These are phyloP conservation scores for Furcasterigmium sp. DNA, from an alignment of 2,329 filamentous ascomycete species.

Conservation along the genomic window DNA sequence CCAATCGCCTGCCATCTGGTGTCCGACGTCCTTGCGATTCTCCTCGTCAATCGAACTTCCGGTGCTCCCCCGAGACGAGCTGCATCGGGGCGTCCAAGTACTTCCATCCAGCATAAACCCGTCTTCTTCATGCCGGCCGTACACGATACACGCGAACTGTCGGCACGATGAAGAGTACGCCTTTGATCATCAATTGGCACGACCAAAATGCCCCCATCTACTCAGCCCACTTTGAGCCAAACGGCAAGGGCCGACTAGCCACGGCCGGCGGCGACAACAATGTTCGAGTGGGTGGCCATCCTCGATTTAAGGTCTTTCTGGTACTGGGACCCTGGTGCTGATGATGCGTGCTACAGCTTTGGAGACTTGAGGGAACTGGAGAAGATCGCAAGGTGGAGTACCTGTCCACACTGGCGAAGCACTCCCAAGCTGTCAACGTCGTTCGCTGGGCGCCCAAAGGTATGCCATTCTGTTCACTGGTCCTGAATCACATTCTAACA, in stretches of 20 bases:
- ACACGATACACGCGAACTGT: slow-evolving; percentile 3
- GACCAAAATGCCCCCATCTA: slow-evolving; percentile 96
- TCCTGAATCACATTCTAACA: neutral
- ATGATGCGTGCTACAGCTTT: slow-evolving; percentile 54
- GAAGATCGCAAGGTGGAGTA: slow-evolving; percentile 89
- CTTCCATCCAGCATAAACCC: neutral
- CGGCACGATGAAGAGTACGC: slow-evolving; percentile 83
- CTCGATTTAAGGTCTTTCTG: no score
- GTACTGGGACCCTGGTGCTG: no score
- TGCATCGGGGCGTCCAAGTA: neutral
- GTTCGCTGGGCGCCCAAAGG: slow-evolving; percentile 94
- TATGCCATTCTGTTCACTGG: slow-evolving; percentile 31
- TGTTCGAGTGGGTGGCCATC: slow-evolving; percentile 73
- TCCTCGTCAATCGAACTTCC: neutral
- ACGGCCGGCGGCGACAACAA: slow-evolving; percentile 96
- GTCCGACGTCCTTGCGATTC: neutral
- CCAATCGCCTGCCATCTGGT: neutral
- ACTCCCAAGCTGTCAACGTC: slow-evolving; percentile 96
- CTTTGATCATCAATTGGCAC: slow-evolving; percentile 98
- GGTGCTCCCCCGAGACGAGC: neutral
- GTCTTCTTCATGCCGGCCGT: neutral
- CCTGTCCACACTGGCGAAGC: slow-evolving; percentile 83
- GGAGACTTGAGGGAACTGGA: slow-evolving; percentile 81
- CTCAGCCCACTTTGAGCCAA: slow-evolving; percentile 91
- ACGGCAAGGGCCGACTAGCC: slow-evolving; percentile 85